A percentile compares a stretch with the other conserved stretches of the same genome.
These are phyloP conservation scores for Spergularia bocconei DNA, from an alignment of 148 eudicot genomes.

Conservation along the genomic window DNA sequence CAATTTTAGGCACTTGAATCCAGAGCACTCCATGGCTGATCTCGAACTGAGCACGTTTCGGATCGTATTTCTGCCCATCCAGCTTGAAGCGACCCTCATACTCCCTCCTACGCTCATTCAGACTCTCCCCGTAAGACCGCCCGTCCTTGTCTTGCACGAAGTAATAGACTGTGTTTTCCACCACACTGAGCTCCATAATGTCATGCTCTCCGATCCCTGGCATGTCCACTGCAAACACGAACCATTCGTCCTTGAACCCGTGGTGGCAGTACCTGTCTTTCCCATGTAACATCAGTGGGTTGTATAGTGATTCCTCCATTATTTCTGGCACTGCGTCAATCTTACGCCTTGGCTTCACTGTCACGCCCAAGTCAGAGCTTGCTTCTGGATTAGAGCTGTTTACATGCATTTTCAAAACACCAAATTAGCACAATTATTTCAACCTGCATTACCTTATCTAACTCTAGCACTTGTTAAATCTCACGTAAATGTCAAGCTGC, in stretches of 20 bases:
- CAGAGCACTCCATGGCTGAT: background rate
- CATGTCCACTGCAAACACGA: background rate
- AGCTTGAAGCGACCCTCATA: background rate
- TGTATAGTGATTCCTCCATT: background rate
- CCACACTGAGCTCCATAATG: background rate
- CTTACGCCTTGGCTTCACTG: too few species aligned
- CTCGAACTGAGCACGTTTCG: background rate
- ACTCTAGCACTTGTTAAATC: too few species aligned
- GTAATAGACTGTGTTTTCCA: background rate
- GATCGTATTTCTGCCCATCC: background rate
- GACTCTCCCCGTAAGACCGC: background rate
- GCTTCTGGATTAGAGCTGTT: too few species aligned
- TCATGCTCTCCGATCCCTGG: constrained; percentile 3
- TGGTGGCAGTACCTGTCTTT: background rate
- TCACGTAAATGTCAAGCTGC: too few species aligned
- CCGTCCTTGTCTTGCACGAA: background rate
- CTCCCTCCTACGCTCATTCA: background rate
- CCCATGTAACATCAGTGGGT: background rate
- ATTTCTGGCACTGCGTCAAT: too few species aligned
- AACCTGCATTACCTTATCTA: too few species aligned
- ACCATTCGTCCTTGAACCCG: background rate
- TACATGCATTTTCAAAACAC: too few species aligned
- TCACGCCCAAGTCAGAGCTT: too few species aligned
- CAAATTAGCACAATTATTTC: too few species aligned
- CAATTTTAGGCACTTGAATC: background rate